A percentile compares a stretch with the other conserved stretches of the same genome.
Evolutionary conservation across 129 eudicot genomes (phyloP).

Genomic region (Arctium lappa): DNA sequence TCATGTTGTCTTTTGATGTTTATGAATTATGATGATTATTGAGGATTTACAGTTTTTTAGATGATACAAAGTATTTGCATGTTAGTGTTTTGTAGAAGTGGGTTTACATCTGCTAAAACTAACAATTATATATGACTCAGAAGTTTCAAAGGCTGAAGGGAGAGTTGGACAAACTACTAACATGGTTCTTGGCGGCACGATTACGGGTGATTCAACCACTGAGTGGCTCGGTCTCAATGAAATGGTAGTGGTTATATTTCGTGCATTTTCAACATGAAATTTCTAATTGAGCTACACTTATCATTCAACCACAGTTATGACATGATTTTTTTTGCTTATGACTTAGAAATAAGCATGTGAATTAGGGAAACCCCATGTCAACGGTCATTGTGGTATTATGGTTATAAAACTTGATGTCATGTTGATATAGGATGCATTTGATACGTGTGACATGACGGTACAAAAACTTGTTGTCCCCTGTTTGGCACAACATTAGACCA

Average conservation of each 20-base stretch:
- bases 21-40: conserved; percentile 9
- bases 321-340: background rate
- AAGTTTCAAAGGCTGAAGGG: conserved; percentile 84
- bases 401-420: background rate
- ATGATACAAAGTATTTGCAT: conserved; percentile 4
- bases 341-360: background rate
- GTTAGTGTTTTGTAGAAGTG: background rate
- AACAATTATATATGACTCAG: conserved; percentile 35
- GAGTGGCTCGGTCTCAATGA: conserved; percentile 65
- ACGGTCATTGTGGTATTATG: background rate
- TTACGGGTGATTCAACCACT: conserved; percentile 61
- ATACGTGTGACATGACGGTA: background rate
- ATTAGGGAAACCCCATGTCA: background rate
- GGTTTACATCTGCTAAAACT: background rate
- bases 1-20: background rate
- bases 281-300: background rate
- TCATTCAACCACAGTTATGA: background rate
- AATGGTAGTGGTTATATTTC: conserved; percentile 42
- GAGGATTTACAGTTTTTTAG: conserved; percentile 1
- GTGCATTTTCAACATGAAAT: background rate
- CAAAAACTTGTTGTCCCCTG: background rate
- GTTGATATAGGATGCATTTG: background rate
- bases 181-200: conserved; percentile 88
- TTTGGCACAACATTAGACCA: background rate
- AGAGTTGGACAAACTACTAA: conserved; percentile 81